Evolutionary conservation across 371 early-diverging fungal genomes (phyloP).

Genomic region (Zychaea mexicana): DNA sequence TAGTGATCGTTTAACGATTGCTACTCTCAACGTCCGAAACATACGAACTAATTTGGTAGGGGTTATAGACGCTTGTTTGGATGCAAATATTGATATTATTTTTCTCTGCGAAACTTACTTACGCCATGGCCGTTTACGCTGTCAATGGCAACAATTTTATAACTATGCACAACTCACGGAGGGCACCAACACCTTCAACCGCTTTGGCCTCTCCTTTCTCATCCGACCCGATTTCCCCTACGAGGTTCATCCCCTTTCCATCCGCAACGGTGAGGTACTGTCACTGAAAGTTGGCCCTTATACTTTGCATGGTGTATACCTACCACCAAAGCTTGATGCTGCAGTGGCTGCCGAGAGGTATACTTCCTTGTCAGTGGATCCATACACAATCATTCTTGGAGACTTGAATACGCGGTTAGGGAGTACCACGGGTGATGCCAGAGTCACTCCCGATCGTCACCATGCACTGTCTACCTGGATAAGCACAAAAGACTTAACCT

Average conservation of each 20-base stretch:
- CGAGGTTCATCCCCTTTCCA: neutral
- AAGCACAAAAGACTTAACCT: neutral
- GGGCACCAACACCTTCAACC: neutral
- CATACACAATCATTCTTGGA: constrained; percentile 1
- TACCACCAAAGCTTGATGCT: neutral
- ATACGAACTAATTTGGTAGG: no score
- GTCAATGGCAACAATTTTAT: constrained; percentile 5
- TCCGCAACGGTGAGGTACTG: neutral
- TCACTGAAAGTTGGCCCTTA: constrained; percentile 5
- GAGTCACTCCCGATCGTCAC: neutral
- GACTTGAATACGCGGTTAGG: constrained; percentile 7
- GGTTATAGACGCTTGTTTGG: no score
- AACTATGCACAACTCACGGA: neutral
- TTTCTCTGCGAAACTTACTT: constrained; percentile 8
- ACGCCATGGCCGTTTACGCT: neutral
- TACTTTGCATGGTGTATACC: constrained; percentile 1
- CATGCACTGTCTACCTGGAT: constrained; percentile 1
- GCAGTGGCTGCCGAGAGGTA: no score
- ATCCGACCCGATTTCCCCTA: constrained; percentile 8
- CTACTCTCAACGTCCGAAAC: no score
- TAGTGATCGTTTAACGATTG: no score
- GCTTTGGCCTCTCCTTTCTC: constrained; percentile 2
- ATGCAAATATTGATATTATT: constrained; percentile 9
- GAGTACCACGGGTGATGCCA: neutral
- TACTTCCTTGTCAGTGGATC: no score